These are phyloP conservation scores for Syzygium aromaticum DNA, from an alignment of 345 rosid genomes.

Conservation along the genomic window DNA sequence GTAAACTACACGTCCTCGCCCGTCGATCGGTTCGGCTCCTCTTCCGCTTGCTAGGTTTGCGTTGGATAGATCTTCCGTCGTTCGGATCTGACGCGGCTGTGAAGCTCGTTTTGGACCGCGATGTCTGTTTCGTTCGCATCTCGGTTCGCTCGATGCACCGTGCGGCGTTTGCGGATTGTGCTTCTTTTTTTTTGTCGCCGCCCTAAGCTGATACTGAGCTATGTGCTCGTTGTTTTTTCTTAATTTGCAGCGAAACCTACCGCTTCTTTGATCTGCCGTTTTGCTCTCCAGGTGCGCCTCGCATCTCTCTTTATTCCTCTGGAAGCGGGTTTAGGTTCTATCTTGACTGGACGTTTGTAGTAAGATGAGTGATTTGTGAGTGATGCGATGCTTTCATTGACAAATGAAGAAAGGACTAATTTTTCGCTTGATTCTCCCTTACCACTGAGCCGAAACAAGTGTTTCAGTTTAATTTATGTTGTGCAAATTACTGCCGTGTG, in stretches of 20 bases:
- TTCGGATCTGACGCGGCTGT: background rate
- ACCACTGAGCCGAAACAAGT: background rate
- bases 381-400: background rate
- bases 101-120: background rate
- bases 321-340: background rate
- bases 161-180: background rate
- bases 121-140: too few relatives aligned
- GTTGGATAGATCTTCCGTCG: background rate
- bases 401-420: background rate
- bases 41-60: background rate
- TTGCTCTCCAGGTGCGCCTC: constrained; percentile 49
- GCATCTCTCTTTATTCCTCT: background rate
- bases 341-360: background rate
- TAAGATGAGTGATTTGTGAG: background rate
- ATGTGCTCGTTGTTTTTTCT: constrained; percentile 1
- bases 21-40: background rate
- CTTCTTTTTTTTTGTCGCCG: background rate
- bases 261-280: constrained; percentile 77
- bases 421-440: background rate
- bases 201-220: background rate
- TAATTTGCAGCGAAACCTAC: constrained; percentile 58
- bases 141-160: too few relatives aligned
- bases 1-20: background rate
- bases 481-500: background rate
- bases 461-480: background rate